Conservation (phyloP, 2,329 filamentous ascomycete genomes). For the Chaetomiaceae sp. region DNA sequence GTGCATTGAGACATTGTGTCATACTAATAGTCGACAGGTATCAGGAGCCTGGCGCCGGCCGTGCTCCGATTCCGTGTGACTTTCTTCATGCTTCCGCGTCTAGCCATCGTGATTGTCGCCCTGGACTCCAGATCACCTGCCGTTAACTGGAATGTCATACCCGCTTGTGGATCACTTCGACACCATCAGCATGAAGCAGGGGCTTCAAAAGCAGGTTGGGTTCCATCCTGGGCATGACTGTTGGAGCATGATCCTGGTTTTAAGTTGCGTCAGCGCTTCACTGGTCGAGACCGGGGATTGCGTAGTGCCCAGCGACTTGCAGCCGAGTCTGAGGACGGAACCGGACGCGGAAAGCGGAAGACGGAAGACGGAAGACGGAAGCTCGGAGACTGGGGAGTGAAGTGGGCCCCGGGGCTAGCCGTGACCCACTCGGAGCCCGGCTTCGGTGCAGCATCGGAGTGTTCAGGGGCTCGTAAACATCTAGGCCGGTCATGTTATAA, state of each 20-base stretch:
- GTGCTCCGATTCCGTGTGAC: conserved; percentile 1
- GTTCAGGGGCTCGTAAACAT: conserved; percentile 3
- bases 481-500: not conserved
- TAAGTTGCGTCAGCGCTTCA: no score
- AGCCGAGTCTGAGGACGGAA: no score
- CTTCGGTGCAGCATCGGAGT: conserved; percentile 4
- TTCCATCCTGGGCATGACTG: no score
- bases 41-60: not conserved
- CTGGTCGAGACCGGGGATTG: no score
- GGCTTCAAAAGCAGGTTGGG: no score
- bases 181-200: not conserved
- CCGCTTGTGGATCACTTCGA: not conserved
- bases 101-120: conserved; percentile 1
- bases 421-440: not conserved
- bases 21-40: not conserved
- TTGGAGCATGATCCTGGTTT: no score
- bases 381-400: not conserved
- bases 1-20: not conserved
- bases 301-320: no score
- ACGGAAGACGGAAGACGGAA: conserved; percentile 19
- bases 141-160: conserved; percentile 10
- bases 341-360: no score
- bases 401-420: conserved; percentile 8
- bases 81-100: not conserved
- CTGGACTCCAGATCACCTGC: not conserved